These are phyloP conservation scores for Coemansia sp. DNA, from an alignment of 192 early-diverging fungal genomes.

Conservation along the genomic window DNA sequence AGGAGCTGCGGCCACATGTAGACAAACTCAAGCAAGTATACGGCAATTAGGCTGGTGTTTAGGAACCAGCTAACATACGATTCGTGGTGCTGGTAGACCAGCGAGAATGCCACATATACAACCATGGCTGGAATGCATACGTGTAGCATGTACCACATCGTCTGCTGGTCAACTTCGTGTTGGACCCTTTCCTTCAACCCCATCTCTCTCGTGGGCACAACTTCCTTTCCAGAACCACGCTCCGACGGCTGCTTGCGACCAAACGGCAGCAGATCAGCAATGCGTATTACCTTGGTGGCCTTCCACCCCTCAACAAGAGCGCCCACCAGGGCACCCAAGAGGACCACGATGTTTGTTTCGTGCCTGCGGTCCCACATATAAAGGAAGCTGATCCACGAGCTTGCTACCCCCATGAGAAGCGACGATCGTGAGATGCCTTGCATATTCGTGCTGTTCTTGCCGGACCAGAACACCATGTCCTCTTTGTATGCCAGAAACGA, in stretches of 20 bases:
- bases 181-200: constrained; percentile 27
- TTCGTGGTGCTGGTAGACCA: constrained; percentile 53
- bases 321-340: constrained; percentile 45
- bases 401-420: constrained; percentile 54
- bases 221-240: neutral
- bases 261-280: constrained; percentile 20
- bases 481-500: constrained; percentile 61
- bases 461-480: constrained; percentile 58
- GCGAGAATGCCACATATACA: constrained; percentile 55
- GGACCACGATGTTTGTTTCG: constrained; percentile 57
- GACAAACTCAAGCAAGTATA: constrained; percentile 61
- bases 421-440: constrained; percentile 57
- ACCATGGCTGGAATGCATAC: constrained; percentile 51
- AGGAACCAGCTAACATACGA: constrained; percentile 58
- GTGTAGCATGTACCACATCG: constrained; percentile 52
- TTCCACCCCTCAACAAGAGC: constrained; percentile 59
- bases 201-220: neutral
- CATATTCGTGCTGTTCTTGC: constrained; percentile 24
- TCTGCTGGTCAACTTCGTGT: constrained; percentile 54
- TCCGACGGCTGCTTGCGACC: neutral
- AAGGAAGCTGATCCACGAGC: constrained; percentile 49
- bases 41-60: constrained; percentile 52
- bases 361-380: constrained; percentile 56
- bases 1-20: constrained; percentile 62
- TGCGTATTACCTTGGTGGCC: constrained; percentile 38